Base-by-base conservation (phyloP, 1,284 basidiomycete species). In the Mycosarcoma maydis region DNA sequence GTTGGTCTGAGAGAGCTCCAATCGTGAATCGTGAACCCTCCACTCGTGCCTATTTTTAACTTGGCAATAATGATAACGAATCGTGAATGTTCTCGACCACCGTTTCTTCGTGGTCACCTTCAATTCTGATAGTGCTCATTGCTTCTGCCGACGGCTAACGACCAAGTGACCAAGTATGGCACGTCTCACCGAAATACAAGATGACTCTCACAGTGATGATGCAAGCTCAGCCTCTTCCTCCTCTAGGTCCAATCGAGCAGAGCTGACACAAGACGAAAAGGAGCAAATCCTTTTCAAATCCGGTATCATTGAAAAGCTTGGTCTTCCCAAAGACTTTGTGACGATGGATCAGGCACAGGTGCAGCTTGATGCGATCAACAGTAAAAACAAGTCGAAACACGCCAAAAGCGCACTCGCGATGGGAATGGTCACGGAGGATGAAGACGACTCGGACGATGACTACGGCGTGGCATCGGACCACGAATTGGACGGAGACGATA, bases 271-370 rank as follows among this genome's bases (percentile, higher is more conserved):
- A 17, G 56, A 58, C 19, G 55, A 70, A 29, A 52, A 39, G 27
- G 61, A 70, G 24, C 61, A 70, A 32, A 71, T 71, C 50, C 54
- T 66, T 26, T 30, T 57, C 54, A 54, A 71, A 17, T 71, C 62
- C 9, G 68, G 57, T 16, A 22, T 67, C 19, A 56, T 71, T 45
- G 68, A 66, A 23, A 71, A 61, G 51, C 56, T 65, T 10, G 68
- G 62, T 14, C 49, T 71, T n/a, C 68, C 61, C 23, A 61, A 62
- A 7, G 68, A 66, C 51, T 71, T 71, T 58, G 42, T 71, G 29
- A 62, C 54, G 11, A 50, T 71, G 51, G 62, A 66, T 9, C 42
- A 66, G 24, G 43, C 58, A 11, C 68, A 71, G 26, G 59, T 53
- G 4, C 59, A 69, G 27, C 59, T 69, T 2, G 55, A 58, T 23